Evolutionary conservation across 2,329 filamentous ascomycete species (phyloP), one percentile per base, ranked within the genome.

Genomic region (Nemania abortiva): DNA sequence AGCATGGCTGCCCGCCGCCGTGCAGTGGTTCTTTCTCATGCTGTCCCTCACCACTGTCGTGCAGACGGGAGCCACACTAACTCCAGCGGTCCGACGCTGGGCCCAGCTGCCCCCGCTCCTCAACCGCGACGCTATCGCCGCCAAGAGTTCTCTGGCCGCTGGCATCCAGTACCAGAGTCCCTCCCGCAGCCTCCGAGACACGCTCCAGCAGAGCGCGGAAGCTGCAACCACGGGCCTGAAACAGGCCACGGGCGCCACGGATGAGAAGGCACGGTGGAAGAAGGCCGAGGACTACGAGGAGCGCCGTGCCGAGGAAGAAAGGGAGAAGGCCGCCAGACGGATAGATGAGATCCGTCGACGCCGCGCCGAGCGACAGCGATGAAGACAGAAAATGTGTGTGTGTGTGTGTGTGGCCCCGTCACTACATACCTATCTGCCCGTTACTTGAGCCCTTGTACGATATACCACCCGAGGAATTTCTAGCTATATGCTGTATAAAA

Each of bases 11-110:
- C 84, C 84, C 20, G 81, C 84, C 47, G 83, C 79, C 61, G 77
- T 87, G 59, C 85, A 87, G 71, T 82, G 83, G 77, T 86, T 86
- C 82, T 81, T 85, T 72, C 74, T 85, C 68, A 74, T 79, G 70
- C 74, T 81, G 34, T 77, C 82, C 27, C 77, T 77, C 29, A 69
- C 77, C 22, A 69, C 77, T 47, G 50, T 77, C 50, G 74, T 79
- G 57, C 74, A 84, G 74, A 81, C 82, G 45, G 72, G 77, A 45
- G 63, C 80, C 47, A 74, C 83, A 31, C 77, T 84, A 55, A 82
- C 79, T 76, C 80, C 80, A 50, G 34, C 74, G 13, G 70, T 86
- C 70, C 84, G 85, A 65, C 77, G 78, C 42, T 70, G 75, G 65
- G 71, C 81, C 34, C 78, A 77, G 42, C 79, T 87, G 4, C 81